Base-by-base conservation (phyloP, 768 basidiomycete genomes). In the Trichaptum fuscoviolaceum region DNA sequence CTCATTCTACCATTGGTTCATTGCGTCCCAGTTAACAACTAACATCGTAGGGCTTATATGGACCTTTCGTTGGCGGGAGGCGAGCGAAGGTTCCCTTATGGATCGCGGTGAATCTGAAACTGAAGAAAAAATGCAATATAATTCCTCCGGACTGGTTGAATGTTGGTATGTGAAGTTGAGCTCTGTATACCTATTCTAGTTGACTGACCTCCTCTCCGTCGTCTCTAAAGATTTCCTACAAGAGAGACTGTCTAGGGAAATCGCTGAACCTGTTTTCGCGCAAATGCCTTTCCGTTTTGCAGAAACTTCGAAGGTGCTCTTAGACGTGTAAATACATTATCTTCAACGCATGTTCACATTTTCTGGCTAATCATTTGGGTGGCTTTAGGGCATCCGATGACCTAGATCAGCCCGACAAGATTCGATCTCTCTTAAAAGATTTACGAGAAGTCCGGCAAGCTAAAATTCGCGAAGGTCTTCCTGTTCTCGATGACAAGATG, bases 391-490 rank as follows among this genome's bases (percentile, higher is more conserved):
- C 96, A 0, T 83, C 93, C 9, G 96, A 99, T 73, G 96, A 99
- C 70, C 79, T 98, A 8, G 85, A 89, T 64, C 87, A 88, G 66
- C 87, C 95, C 4, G 94, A 97, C 65, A 91, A 87, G 70, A 80
- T 99, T 24, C 86, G 93, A 6, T 88, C 89, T 6, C 77, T 99
- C 1, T 83, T 99, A 23, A 96, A 99, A 75, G 95, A 97, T 73
- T 81, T 99, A n/a, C 90, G 96, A 15, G 96, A 99, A 79, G 93
- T 93, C 15, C 85, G 97, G 52, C 96, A 98, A 75, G 91, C 95
- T 8, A 99, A 99, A 74, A 90, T 92, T 77, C 80, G 96, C 68
- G 87, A 91, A 65, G 95, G 95, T 82, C 78, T 99, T 1, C 82
- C 84, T 67, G 85, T 85, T 67, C 81, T 97, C 30, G 92, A 95